Evolutionary conservation across 2,329 filamentous ascomycete genomes (phyloP), one percentile per base, ranked within the genome.

Genomic region (Knufia petricola): DNA sequence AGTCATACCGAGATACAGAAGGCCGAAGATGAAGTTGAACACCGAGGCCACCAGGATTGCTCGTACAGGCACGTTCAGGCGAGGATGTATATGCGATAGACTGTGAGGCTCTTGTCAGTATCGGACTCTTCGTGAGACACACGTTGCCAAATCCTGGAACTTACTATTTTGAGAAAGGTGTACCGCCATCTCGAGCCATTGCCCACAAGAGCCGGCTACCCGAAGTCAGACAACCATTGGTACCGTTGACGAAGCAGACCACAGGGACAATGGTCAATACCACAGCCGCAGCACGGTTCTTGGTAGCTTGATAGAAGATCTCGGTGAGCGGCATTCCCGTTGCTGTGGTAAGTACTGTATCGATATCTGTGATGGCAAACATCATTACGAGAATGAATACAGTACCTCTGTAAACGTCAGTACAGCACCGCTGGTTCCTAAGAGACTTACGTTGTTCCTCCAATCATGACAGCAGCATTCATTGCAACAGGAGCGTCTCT

Each of bases 161-260:
- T 36, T 78, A 74, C 21, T 69, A 65, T 59, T 76, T 68, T 63
- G 79, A 79, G 62, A 76, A 76, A 8, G 55, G 55, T 4, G 87
- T 72, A 9, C 82, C 84, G 2, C 81, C 76, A 50, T 87, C 83
- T 57, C 78, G 48, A 4, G 75, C 79, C 53, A 85, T 84, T 0
- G 81, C 81, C 58, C 80, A 84, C 8, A 77, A 77, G 74, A 84
- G 83, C 4, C 81, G 73, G 26, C 71, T 76, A 24, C 73, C 77
- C 0, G 80, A 84, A 1, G 80, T 82, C 77, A 84, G 78, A 57
- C 84, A 76, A 2, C 72, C 73, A 2, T 73, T 79, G 2, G 74
- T 75, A 1, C 79, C 79, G 59, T 84, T 83, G 2, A 52, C 31
- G 42, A 55, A 55, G 50, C 52, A 58, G 32, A 51, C 12, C 19